These are phyloP conservation scores for Zygoascus meyerae DNA, from an alignment of 1,139 yeast genomes.

Conservation along the genomic window DNA sequence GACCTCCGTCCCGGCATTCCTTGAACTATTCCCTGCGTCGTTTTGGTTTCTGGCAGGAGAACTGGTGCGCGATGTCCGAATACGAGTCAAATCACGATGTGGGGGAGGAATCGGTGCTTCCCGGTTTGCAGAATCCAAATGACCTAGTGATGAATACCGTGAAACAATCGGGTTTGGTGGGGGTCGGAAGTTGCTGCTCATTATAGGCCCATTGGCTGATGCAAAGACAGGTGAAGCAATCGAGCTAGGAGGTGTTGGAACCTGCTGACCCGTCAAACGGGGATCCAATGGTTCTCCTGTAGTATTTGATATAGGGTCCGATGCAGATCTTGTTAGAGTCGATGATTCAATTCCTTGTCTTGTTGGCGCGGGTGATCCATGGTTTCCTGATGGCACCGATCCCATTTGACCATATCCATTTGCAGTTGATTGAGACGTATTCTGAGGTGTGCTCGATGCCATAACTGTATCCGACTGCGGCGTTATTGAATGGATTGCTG, in stretches of 20 bases:
- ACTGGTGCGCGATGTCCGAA: not conserved
- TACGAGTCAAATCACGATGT: not conserved
- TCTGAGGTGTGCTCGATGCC: too few relatives aligned
- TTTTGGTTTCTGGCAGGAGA: too few relatives aligned
- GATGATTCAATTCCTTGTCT: too few relatives aligned
- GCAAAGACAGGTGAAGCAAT: not conserved
- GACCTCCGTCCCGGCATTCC: constrained; percentile 16
- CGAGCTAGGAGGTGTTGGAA: constrained; percentile 1
- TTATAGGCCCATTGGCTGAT: not conserved
- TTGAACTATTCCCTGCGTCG: not conserved
- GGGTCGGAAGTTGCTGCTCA: constrained; percentile 6
- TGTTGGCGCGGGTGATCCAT: too few relatives aligned
- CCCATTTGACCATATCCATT: too few relatives aligned
- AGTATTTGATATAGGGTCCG: too few relatives aligned
- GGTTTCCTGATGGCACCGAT: too few relatives aligned
- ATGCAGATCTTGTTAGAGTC: too few relatives aligned
- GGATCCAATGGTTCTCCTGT: not conserved
- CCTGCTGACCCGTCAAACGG: not conserved
- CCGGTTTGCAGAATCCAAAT: not conserved
- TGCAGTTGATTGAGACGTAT: too few relatives aligned
- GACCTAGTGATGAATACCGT: not conserved
- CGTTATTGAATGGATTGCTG: too few relatives aligned
- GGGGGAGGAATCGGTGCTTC: constrained; percentile 10
- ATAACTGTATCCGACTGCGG: too few relatives aligned
- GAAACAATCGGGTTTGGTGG: not conserved